phyloP scores from a whole-genome alignment of 2,329 filamentous ascomycete genomes.

The Diaporthe vexans region DNA sequence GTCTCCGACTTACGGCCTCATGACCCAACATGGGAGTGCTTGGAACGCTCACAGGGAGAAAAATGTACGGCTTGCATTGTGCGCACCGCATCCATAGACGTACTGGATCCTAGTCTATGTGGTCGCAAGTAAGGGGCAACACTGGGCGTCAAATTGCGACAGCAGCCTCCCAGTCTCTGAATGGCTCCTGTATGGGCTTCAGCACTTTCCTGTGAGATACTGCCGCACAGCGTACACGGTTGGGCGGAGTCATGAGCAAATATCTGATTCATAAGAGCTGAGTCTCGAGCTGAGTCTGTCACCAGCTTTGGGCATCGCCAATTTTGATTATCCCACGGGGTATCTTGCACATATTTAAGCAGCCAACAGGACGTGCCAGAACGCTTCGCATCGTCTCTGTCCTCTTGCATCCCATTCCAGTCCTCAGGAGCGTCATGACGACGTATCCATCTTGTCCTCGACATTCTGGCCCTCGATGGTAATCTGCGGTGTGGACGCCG shows the following conservation, averaged over 20 bases:
- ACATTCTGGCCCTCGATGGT: slow-evolving; percentile 63
- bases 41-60: neutral
- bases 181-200: neutral
- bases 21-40: neutral
- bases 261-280: neutral
- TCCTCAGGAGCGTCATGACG: slow-evolving; percentile 43
- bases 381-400: neutral
- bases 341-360: slow-evolving; percentile 37
- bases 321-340: slow-evolving; percentile 25
- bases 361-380: neutral
- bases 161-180: no score
- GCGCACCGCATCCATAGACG: neutral
- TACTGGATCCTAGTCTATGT: no score
- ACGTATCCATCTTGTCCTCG: slow-evolving; percentile 78
- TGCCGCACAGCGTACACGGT: neutral
- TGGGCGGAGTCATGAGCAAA: neutral
- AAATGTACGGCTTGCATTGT: neutral
- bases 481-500: slow-evolving; percentile 61
- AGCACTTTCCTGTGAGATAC: no score
- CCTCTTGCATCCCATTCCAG: neutral
- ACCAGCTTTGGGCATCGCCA: neutral
- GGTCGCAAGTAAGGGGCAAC: neutral
- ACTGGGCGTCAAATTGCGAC: no score
- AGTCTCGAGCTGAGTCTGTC: neutral
- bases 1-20: neutral